Base-by-base conservation (phyloP, 352 stramenopile species). In the Aphanomyces cochlioides region DNA sequence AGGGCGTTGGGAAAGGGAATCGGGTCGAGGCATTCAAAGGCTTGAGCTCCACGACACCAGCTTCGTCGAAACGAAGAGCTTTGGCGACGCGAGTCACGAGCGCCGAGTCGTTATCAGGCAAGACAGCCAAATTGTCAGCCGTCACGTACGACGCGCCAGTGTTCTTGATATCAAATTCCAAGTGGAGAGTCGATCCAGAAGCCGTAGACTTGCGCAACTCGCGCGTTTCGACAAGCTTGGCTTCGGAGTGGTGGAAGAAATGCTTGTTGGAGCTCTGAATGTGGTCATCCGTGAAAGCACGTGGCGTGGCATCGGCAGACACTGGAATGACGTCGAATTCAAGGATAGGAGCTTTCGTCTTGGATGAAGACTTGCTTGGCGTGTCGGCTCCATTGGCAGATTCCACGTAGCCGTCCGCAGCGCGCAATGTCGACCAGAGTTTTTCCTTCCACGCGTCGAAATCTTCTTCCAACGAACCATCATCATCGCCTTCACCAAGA, bases 401-500 rank as follows among this genome's bases (percentile, higher is more conserved):
- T 12, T 73, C 67, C 0, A 79, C 73, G 0, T 54, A 73, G 0
- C 74, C 74, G 8, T 71, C 76, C 4, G 75, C 21, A 68, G 79
- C 80, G 48, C 82, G 77, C 56, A 93, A 66, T 34, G 75, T 74
- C 56, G 82, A 84, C 96, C 96, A 99, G 34, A 93, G 58, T 2
- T 76, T 81, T 73, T 98, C 95, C 75, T 98, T 99, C 84, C 98
- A 98, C 34, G 96, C 94, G 77, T 97, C 88, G 73, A 96, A 90
- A 60, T 95, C 87, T 21, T 92, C 83, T 64, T 99, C 95, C 47
- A 99, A 77, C 73, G 93, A 89, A 53, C 90, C 85, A 76, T 99
- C 94, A 75, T 99, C 97, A 75, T 99, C 97, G 15, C 97, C 97
- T 70, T 98, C 82, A 47, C 96, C 96, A 61, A 98, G 89, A 28